Base-by-base conservation (phyloP, 2,329 filamentous ascomycete genomes). In the Cordyceps fumosorosea region DNA sequence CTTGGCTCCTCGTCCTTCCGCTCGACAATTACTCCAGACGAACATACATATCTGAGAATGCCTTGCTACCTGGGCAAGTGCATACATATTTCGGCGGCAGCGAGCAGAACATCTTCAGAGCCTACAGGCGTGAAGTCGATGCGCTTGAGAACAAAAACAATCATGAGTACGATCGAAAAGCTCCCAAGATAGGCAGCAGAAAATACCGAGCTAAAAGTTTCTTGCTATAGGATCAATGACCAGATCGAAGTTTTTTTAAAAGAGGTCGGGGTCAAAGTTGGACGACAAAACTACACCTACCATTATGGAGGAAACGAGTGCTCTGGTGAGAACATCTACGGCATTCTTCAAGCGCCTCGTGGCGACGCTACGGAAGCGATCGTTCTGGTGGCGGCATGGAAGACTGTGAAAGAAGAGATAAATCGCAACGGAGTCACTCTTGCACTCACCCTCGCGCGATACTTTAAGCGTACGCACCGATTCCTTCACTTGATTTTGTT, bases 31-130 rank as follows among this genome's bases (percentile, higher is more conserved):
- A 98, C 78, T 96, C 92, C 56, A 87, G 95, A 66, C 83, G 85
- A 64, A 99, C 93, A 1, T 99, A 99, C 75, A 95, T 99, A 63
- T 98, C 93, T 50, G 95, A 99, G 75, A 99, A 99, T 74, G 95
- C 95, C 12, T 85, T 99, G 40, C 80, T 99, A 16, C 95, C 95
- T 0, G 95, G 93, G 2, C 95, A 99, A 75, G 95, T 98, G 10
- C 93, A 98, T 77, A 96, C 95, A 1, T 99, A 99, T 76, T 99
- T 99, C 72, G 88, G 90, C 7, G 95, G 95, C 20, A 96, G 91
- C 74, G 95, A 99, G 73, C 93, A 98, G 78, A 90, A 97, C 74
- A 85, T 98, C 66, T 93, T 98, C 71, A 84, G 92, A 53, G 95
- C 91, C 8, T 98, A 96, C 74, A 86, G 89, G 70, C 87, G 91